Percentiles rank a stretch among this genome's conserved stretches.
Conservation (phyloP, 441 rosid species). For the California macrophylla region DNA sequence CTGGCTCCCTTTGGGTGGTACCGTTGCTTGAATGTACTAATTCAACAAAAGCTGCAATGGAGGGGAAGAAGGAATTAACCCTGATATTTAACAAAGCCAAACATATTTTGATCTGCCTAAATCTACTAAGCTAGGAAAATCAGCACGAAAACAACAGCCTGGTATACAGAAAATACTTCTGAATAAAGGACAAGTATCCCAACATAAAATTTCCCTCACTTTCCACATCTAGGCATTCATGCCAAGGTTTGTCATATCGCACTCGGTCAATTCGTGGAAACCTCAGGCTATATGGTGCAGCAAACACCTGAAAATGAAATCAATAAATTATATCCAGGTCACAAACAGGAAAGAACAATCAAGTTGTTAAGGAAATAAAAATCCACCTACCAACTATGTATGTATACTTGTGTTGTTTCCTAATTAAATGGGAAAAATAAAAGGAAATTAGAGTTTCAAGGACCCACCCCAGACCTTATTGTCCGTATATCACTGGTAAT, state of each 20-base stretch:
- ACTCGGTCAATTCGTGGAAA: slow-evolving; percentile 95
- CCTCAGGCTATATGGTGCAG: slow-evolving; percentile 91
- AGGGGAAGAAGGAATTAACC: slow-evolving; percentile 3
- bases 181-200: neutral
- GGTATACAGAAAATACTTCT: neutral
- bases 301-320: slow-evolving; percentile 55
- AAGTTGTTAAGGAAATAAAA: slow-evolving; percentile 13
- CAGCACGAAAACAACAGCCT: neutral
- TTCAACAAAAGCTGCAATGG: slow-evolving; percentile 67
- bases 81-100: neutral
- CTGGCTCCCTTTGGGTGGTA: slow-evolving; percentile 62
- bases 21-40: slow-evolving; percentile 86
- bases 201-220: slow-evolving; percentile 36
- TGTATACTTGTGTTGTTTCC: neutral
- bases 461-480: slow-evolving; percentile 82
- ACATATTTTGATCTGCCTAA: neutral
- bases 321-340: neutral
- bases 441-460: slow-evolving; percentile 12
- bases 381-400: slow-evolving; percentile 6
- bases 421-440: slow-evolving; percentile 8
- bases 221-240: slow-evolving; percentile 90
- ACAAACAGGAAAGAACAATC: slow-evolving; percentile 7
- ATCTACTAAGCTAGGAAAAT: slow-evolving; percentile 8
- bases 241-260: slow-evolving; percentile 95
- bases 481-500: slow-evolving; percentile 94